Base-by-base conservation (phyloP, 2,329 filamentous ascomycete genomes). In the Lasiodiplodia sp. region DNA sequence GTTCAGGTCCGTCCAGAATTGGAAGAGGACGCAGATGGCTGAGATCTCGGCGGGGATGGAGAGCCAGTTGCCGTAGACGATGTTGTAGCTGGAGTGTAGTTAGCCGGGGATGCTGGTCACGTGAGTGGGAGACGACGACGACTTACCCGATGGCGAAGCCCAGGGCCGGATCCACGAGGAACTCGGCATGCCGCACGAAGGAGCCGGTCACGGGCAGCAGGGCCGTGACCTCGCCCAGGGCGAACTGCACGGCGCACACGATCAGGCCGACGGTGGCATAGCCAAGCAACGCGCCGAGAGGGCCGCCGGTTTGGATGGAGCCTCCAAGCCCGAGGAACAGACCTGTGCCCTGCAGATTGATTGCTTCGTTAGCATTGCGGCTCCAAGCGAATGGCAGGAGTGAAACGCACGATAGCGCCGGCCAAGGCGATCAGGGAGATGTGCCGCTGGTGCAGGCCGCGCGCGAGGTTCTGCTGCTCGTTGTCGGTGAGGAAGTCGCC, bases 371-470 rank as follows among this genome's bases (percentile, higher is more conserved):
- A n/a, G 6, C 21, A 47, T 34, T 34, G 37, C 8, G 5, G 5
- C 28, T 5, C 28, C 28, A 28, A 28, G 28, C 28, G 28, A 28
- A 16, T 12, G 12, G 38, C 11, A 12, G 38, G 16, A 40, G 38
- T 12, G 38, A 21, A 25, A 62, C 58, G 31, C 37, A 67, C 77
- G 67, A 89, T 89, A 10, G 86, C 86, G 69, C 87, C 86, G 67
- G 86, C 87, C 8, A 89, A 81, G 23, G 87, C 87, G 72, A 89
- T 89, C 71, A 82, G 80, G 69, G 86, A 79, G 65, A 87, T 84
- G 71, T 87, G 86, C 70, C 85, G 79, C 68, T 84, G 82, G n/a
- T 79, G 75, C 21, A 85, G 75, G 14, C 83, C 84, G 79, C 85
- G 76, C 71, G 79, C 73, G 56, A 86, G 84, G 72, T 86, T 85